These are phyloP conservation scores for Emiliania huxleyi DNA, from an alignment of 78 protist species.

Conservation along the genomic window DNA sequence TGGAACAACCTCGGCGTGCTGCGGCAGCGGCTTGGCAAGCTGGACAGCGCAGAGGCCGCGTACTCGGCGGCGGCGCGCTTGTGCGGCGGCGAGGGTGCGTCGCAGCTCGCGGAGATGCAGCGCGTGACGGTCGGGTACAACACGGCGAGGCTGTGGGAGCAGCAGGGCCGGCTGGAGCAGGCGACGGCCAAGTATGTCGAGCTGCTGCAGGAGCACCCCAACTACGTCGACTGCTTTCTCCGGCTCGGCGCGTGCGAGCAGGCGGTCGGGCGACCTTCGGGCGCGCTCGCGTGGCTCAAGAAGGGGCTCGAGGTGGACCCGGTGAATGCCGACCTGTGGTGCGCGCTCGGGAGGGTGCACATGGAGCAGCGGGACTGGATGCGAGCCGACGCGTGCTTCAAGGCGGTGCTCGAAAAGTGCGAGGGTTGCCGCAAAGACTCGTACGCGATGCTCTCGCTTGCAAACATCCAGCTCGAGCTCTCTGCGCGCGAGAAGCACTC, in stretches of 20 bases:
- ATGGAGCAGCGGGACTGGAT: neutral
- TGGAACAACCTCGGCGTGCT: constrained; percentile 31
- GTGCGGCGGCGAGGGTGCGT: neutral
- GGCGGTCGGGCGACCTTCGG: neutral
- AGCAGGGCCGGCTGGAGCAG: neutral
- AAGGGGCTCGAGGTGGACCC: neutral
- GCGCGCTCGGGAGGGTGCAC: neutral
- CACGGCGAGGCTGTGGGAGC: neutral
- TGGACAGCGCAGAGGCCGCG: neutral
- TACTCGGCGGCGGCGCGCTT: neutral
- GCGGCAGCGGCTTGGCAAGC: neutral
- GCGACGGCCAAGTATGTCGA: neutral
- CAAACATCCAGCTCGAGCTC: constrained; percentile 44
- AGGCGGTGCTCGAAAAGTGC: neutral
- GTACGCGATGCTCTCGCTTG: constrained; percentile 58
- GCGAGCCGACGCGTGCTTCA: neutral
- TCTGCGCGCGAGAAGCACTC: neutral
- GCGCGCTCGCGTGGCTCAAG: neutral
- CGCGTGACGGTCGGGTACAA: neutral
- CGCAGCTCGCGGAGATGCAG: neutral
- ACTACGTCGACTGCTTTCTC: neutral
- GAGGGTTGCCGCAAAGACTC: constrained; percentile 56
- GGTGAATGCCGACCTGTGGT: neutral
- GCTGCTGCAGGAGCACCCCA: constrained; percentile 23
- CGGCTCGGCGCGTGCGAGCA: neutral